Percentiles rank a stretch among this genome's conserved stretches.
Conservation (phyloP, 352 stramenopile genomes). For the Sclerospora graminicola region DNA sequence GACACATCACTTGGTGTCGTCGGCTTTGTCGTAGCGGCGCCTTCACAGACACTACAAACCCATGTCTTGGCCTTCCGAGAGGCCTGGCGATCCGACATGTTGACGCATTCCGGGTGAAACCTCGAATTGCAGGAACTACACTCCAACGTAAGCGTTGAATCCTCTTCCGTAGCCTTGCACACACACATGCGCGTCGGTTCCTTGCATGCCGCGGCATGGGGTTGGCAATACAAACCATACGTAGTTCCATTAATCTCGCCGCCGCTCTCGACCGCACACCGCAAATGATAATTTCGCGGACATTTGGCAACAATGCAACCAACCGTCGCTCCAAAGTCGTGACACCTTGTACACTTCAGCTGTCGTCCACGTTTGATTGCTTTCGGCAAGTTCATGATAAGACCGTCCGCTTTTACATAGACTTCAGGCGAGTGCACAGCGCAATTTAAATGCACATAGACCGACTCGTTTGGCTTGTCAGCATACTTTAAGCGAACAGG, state of each 20-base stretch:
- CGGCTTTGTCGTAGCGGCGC: constrained; percentile 12
- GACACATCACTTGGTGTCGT: constrained; percentile 5
- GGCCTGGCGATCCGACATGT: constrained; percentile 66
- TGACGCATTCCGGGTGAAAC: constrained; percentile 75
- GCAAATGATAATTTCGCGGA: constrained; percentile 67
- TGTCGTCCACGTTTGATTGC: constrained; percentile 72
- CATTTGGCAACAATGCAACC: constrained; percentile 73
- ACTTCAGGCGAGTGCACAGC: constrained; percentile 73
- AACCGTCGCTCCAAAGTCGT: constrained; percentile 57
- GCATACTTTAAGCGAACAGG: constrained; percentile 62
- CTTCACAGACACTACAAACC: constrained; percentile 22
- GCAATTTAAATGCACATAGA: constrained; percentile 77
- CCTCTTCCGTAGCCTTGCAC: constrained; percentile 26
- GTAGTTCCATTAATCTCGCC: constrained; percentile 64
- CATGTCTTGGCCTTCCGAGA: constrained; percentile 39
- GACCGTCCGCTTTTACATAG: constrained; percentile 67
- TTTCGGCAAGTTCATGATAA: constrained; percentile 72
- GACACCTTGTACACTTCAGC: constrained; percentile 61
- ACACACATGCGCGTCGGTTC: constrained; percentile 33
- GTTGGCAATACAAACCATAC: constrained; percentile 67
- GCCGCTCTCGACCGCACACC: constrained; percentile 60
- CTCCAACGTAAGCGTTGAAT: constrained; percentile 39
- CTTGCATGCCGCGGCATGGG: constrained; percentile 38
- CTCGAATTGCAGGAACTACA: constrained; percentile 53
- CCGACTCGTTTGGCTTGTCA: constrained; percentile 55